phyloP scores from a whole-genome alignment of 1,284 basidiomycete genomes.

The Amylostereum areolatum region DNA sequence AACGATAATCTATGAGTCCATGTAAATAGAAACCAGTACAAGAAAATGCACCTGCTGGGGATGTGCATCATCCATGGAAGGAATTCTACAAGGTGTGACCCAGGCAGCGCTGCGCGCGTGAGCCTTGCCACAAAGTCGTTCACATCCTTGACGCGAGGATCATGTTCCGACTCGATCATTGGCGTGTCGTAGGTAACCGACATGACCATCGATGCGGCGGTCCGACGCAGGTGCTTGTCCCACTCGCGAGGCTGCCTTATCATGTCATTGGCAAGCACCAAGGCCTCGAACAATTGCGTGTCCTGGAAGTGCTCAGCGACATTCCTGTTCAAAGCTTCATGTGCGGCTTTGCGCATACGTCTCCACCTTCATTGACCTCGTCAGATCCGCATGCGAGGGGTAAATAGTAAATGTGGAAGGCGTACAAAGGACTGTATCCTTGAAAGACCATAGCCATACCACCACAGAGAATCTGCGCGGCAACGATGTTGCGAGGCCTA shows the following conservation, averaged over 20 bases:
- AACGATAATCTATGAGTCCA: neutral
- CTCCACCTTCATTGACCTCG: slow-evolving; percentile 7
- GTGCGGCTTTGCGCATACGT: slow-evolving; percentile 12
- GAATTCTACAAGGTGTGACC: slow-evolving; percentile 11
- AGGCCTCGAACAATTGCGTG: slow-evolving; percentile 9
- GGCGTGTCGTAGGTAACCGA: slow-evolving; percentile 12
- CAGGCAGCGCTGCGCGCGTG: slow-evolving; percentile 12
- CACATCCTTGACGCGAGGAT: slow-evolving; percentile 6
- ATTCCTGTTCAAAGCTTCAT: slow-evolving; percentile 13
- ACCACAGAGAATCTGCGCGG: slow-evolving; percentile 9
- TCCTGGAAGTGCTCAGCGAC: slow-evolving; percentile 7
- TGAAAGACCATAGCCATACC: neutral
- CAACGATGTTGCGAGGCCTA: slow-evolving; percentile 15
- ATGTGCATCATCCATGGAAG: slow-evolving; percentile 12
- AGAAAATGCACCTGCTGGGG: slow-evolving; percentile 7
- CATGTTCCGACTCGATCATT: slow-evolving; percentile 8
- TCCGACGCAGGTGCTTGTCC: slow-evolving; percentile 12
- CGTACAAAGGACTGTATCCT: slow-evolving; percentile 2
- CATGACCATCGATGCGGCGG: slow-evolving; percentile 11
- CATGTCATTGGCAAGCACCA: slow-evolving; percentile 9
- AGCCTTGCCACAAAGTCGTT: slow-evolving; percentile 13
- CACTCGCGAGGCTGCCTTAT: slow-evolving; percentile 7
- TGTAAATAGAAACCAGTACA: neutral
- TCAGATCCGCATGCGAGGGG: neutral
- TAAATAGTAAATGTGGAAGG: neutral